phyloP scores from a whole-genome alignment of 441 rosid species.

The Isatis lusitanica region DNA sequence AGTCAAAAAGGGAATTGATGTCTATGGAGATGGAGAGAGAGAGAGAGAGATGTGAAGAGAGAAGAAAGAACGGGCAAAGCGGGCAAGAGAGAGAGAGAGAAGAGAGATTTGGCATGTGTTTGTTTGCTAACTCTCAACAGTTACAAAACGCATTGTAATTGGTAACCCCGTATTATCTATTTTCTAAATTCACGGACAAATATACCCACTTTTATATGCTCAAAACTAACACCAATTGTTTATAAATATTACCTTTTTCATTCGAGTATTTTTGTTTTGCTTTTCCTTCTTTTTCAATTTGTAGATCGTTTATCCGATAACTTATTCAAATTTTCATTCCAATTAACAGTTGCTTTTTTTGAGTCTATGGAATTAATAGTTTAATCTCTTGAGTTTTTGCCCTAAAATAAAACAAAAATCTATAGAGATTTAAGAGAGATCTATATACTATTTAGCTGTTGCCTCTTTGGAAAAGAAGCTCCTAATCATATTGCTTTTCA shows the following conservation, averaged over 20 bases:
- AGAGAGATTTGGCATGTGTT: constrained; percentile 20
- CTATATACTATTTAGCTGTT: neutral
- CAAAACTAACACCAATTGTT: neutral
- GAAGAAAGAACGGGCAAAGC: constrained; percentile 24
- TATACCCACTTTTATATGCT: neutral
- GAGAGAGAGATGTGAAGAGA: constrained; percentile 21
- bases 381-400: neutral
- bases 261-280: no score
- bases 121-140: constrained; percentile 37
- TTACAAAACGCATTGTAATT: constrained; percentile 30
- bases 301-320: neutral
- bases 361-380: neutral
- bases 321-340: neutral
- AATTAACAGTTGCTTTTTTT: neutral
- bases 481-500: constrained; percentile 26
- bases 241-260: no score
- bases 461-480: constrained; percentile 21
- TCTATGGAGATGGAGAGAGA: constrained; percentile 11
- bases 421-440: neutral
- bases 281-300: neutral
- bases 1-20: constrained; percentile 42
- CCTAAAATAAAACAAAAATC: neutral
- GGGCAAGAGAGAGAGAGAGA: constrained; percentile 13
- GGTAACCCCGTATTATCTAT: neutral
- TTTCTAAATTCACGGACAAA: neutral